These are phyloP conservation scores for Tripterygium wilfordii DNA, from an alignment of 177 flowering plant species.

Conservation along the genomic window DNA sequence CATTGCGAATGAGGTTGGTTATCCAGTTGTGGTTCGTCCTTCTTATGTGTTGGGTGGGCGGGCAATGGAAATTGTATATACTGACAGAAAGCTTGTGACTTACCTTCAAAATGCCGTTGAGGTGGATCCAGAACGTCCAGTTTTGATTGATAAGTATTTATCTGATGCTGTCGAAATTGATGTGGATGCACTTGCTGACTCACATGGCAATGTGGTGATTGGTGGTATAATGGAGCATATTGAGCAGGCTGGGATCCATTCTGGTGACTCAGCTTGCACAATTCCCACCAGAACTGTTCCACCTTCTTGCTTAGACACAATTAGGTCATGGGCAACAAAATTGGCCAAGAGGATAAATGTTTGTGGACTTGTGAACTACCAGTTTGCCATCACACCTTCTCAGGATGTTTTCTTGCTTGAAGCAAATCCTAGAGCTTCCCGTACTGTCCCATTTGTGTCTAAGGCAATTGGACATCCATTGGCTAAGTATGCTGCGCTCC, in stretches of 20 bases:
- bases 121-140: slow-evolving; percentile 92
- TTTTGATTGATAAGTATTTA: slow-evolving; percentile 72
- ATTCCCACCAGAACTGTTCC: slow-evolving; percentile 80
- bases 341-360: slow-evolving; percentile 79
- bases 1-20: slow-evolving; percentile 76
- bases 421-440: slow-evolving; percentile 95
- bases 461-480: slow-evolving; percentile 95
- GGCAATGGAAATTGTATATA: slow-evolving; percentile 94
- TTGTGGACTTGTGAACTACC: slow-evolving; percentile 97
- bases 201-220: slow-evolving; percentile 83
- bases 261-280: slow-evolving; percentile 91
- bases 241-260: slow-evolving; percentile 96
- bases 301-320: slow-evolving; percentile 56
- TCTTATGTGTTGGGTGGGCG: slow-evolving; percentile 95
- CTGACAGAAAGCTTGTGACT: slow-evolving; percentile 66
- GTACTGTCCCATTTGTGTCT: slow-evolving; percentile 96
- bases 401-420: slow-evolving; percentile 84
- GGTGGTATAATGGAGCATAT: slow-evolving; percentile 99
- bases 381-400: slow-evolving; percentile 81
- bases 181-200: slow-evolving; percentile 82
- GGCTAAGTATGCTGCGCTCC: slow-evolving; percentile 89
- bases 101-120: slow-evolving; percentile 84
- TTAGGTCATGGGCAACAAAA: slow-evolving; percentile 80
- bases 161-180: slow-evolving; percentile 97
- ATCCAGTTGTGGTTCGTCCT: slow-evolving; percentile 93